phyloP scores from a whole-genome alignment of 2,329 filamentous ascomycete genomes.

The Monosporascus sp. region DNA sequence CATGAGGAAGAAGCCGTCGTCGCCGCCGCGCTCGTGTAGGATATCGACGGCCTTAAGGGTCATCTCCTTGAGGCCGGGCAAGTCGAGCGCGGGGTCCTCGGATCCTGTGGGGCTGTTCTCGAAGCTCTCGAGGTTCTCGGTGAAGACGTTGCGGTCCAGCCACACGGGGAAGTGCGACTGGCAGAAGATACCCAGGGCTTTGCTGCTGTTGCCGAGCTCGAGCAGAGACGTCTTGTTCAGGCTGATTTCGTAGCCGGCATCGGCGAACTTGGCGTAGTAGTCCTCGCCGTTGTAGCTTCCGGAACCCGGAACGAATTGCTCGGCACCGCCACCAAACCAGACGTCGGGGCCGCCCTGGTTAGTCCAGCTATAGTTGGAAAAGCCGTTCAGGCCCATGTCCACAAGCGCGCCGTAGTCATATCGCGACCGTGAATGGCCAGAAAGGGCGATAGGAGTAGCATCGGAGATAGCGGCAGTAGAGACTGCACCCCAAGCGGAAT shows the following conservation, averaged over 20 bases:
- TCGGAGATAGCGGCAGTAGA: constrained; percentile 79
- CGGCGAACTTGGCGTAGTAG: constrained; percentile 72
- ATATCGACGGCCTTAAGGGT: constrained; percentile 81
- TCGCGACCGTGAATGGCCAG: constrained; percentile 67
- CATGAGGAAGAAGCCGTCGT: constrained; percentile 83
- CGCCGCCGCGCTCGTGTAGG: constrained; percentile 58
- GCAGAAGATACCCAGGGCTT: constrained; percentile 73
- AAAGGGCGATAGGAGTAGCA: constrained; percentile 73
- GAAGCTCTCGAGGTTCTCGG: constrained; percentile 58
- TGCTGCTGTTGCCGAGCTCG: constrained; percentile 49
- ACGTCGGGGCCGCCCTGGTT: constrained; percentile 70
- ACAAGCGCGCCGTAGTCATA: constrained; percentile 66
- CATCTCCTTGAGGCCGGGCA: constrained; percentile 85
- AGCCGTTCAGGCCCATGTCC: constrained; percentile 69
- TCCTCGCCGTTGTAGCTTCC: constrained; percentile 64
- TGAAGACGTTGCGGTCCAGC: constrained; percentile 81
- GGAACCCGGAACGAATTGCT: constrained; percentile 66
- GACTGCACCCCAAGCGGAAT: constrained; percentile 58
- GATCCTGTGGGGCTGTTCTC: constrained; percentile 66
- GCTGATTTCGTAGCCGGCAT: constrained; percentile 66
- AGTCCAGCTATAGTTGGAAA: constrained; percentile 79
- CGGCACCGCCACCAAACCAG: constrained; percentile 75
- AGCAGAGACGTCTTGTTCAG: constrained; percentile 69
- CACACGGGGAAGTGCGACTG: constrained; percentile 72
- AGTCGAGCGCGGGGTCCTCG: constrained; percentile 59